Base-by-base conservation (phyloP, 768 basidiomycete genomes). In the Phylloporus sp. region DNA sequence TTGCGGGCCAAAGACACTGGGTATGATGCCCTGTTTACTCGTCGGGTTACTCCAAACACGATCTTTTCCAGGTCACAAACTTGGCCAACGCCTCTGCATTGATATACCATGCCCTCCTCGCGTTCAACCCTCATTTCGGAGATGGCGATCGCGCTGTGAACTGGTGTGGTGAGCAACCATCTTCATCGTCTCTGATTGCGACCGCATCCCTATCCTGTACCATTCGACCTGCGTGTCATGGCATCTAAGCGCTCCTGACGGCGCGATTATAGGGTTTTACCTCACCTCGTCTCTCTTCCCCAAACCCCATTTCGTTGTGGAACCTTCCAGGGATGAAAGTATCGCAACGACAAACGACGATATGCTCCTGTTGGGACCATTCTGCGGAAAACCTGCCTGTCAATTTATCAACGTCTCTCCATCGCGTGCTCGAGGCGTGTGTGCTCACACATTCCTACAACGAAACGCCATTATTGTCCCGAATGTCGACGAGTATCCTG, bases 351-450 rank as follows among this genome's bases (percentile, higher is more conserved):
- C 37, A 34, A 26, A 43, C 29, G 21, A 51, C 52, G 45, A 45
- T 53, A 40, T 36, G 56, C 43, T 94, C 9, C 68, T 90, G 34
- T 71, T 93, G 6, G 91, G 85, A 1, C 91, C 92, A 0, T 96
- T 94, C 68, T 84, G 82, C 55, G 93, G 93, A 42, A 87, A 86
- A 56, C 94, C 93, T 2, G 94, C 94, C 0, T 97, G 94, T 64
- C 86, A 90, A 56, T 81, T 77, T 56, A 92, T 96, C 63, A 70
- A 76, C 46, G 71, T 79, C 33, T 69, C 74, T 14, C 73, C 70
- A 1, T 79, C 76, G 10, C 71, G 72, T 9, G 53, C 70, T 2
- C 75, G 77, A n/a, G 91, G 93, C 23, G 93, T 96, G 10, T 96
- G 93, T 63, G 88, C 90, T 6, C 83, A 82, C 40, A 83, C 85